Conservation (phyloP, 495 filamentous ascomycete genomes). For the Annulohypoxylon stygium region DNA sequence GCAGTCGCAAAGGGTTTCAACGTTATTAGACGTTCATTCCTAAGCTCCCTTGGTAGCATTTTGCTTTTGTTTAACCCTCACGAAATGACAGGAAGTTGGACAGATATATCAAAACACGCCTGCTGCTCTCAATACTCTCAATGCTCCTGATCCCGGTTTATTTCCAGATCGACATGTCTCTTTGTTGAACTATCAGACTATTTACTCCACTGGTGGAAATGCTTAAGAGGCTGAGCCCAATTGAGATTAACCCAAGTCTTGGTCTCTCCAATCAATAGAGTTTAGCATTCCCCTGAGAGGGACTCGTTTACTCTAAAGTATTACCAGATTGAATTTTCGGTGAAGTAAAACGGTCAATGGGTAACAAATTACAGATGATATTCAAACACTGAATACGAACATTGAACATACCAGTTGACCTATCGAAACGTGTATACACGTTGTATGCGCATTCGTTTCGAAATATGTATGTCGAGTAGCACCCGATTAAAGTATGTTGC, state of each 20-base stretch:
- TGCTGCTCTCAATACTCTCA: conserved; percentile 29
- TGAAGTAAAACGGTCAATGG: conserved; percentile 24
- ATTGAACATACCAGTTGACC: not conserved
- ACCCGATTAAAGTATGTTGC: conserved; percentile 20
- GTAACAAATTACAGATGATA: not conserved
- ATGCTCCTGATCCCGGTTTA: conserved; percentile 27
- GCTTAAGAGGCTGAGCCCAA: conserved; percentile 32
- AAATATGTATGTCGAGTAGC: conserved; percentile 37
- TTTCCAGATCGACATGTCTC: conserved; percentile 35
- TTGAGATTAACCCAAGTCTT: conserved; percentile 36
- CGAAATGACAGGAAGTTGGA: not conserved
- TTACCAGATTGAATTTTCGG: conserved; percentile 6
- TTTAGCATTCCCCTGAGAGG: conserved; percentile 37
- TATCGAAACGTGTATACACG: conserved; percentile 31
- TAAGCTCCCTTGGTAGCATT: conserved; percentile 10
- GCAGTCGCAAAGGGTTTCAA: not conserved
- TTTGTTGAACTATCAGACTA: conserved; percentile 28
- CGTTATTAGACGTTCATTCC: conserved; percentile 20
- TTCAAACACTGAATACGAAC: conserved; percentile 11
- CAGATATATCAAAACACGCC: conserved; percentile 9
- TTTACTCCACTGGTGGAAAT: conserved; percentile 31
- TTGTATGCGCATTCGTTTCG: conserved; percentile 40
- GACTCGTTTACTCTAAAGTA: not conserved
- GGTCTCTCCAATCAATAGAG: conserved; percentile 21
- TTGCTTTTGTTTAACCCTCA: not conserved